Percentiles rank a stretch among this genome's conserved stretches.
phyloP scores from a whole-genome alignment of 192 early-diverging fungal species.

The Coemansia sp. region DNA sequence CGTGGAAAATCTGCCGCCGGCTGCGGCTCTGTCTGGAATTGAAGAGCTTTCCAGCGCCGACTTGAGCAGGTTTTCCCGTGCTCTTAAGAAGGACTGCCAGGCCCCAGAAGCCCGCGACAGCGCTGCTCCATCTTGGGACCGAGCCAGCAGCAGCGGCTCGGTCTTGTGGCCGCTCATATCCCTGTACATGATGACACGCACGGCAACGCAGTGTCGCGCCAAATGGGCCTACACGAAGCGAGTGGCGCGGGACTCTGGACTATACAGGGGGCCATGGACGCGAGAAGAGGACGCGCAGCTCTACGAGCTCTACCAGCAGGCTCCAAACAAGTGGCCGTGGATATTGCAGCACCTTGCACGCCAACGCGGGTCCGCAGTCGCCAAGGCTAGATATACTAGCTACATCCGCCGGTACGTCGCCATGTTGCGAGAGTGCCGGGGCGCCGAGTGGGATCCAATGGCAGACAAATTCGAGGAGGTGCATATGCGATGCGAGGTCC shows the following conservation, averaged over 20 bases:
- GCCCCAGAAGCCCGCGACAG: background rate
- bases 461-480: slow-evolving; percentile 39
- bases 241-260: background rate
- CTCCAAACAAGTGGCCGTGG: slow-evolving; percentile 12
- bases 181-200: slow-evolving; percentile 21
- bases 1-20: background rate
- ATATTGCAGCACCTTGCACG: slow-evolving; percentile 1
- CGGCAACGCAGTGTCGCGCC: slow-evolving; percentile 20
- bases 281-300: slow-evolving; percentile 31
- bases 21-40: background rate
- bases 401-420: slow-evolving; percentile 22
- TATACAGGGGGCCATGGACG: slow-evolving; percentile 25
- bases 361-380: background rate
- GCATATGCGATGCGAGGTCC: slow-evolving; percentile 45
- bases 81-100: background rate
- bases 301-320: slow-evolving; percentile 10
- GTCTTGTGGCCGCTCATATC: slow-evolving; percentile 28
- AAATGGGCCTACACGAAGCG: slow-evolving; percentile 9
- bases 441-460: slow-evolving; percentile 37
- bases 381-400: background rate
- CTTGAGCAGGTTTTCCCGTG: background rate
- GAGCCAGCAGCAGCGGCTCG: too few species aligned
- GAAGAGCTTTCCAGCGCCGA: background rate
- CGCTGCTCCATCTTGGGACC: background rate
- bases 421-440: slow-evolving; percentile 29